phyloP scores from a whole-genome alignment of 176 grass and related monocot species.

The Alloteropsis semialata region DNA sequence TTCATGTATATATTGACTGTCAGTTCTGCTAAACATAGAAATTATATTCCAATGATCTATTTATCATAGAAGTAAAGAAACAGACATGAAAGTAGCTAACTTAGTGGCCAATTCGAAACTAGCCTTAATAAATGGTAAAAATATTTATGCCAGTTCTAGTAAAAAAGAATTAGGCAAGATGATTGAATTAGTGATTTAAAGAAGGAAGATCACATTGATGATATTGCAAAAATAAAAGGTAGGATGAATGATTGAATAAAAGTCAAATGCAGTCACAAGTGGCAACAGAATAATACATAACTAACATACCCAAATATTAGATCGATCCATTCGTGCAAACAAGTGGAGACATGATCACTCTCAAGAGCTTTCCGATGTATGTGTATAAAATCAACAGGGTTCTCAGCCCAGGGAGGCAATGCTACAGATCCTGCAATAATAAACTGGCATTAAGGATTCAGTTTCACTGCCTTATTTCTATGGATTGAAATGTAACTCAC shows the following conservation, averaged over 20 bases:
- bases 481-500: conserved; percentile 40
- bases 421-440: conserved; percentile 63
- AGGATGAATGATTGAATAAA: conserved; percentile 13
- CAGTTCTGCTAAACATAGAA: neutral
- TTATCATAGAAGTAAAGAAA: conserved; percentile 13
- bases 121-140: conserved; percentile 6
- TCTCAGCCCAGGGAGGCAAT: conserved; percentile 93
- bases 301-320: conserved; percentile 92
- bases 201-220: conserved; percentile 9
- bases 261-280: conserved; percentile 20
- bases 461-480: conserved; percentile 5
- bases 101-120: neutral
- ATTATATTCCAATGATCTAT: conserved; percentile 5
- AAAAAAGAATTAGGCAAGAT: neutral
- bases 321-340: conserved; percentile 96
- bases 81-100: conserved; percentile 1
- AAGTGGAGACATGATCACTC: conserved; percentile 85
- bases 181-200: conserved; percentile 11
- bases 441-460: conserved; percentile 18
- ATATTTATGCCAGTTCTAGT: neutral
- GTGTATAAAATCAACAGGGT: conserved; percentile 90
- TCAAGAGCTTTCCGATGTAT: conserved; percentile 92
- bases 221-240: conserved; percentile 11
- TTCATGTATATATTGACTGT: neutral
- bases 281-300: conserved; percentile 9